These are phyloP conservation scores for Cryphonectria carpinicola DNA, from an alignment of 2,329 filamentous ascomycete species.

Conservation along the genomic window DNA sequence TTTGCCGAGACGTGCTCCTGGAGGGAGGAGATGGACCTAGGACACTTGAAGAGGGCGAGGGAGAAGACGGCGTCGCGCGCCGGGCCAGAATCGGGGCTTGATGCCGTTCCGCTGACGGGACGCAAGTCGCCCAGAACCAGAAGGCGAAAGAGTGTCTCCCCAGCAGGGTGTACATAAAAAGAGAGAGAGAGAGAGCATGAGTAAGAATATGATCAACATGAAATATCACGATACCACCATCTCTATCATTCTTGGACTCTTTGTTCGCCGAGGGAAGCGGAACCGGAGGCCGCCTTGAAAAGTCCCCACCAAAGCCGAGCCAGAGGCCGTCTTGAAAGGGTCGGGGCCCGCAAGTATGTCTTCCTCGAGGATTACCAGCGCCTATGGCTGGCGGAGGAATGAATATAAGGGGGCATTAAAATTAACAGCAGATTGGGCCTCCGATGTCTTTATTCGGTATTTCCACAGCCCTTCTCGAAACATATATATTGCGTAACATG, in stretches of 20 bases:
- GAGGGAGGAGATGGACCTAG: constrained; percentile 71
- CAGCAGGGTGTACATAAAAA: background rate
- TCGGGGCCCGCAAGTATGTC: background rate
- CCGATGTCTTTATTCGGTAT: background rate
- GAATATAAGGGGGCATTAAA: background rate
- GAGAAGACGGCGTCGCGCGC: constrained; percentile 20
- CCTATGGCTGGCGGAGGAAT: background rate
- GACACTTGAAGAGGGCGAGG: constrained; percentile 40
- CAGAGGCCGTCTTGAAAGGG: background rate
- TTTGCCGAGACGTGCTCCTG: constrained; percentile 80
- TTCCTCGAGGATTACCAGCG: background rate
- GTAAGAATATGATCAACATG: background rate
- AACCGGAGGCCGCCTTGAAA: background rate
- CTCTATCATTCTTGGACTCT: background rate
- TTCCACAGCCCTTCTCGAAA: too few species aligned
- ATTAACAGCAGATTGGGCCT: background rate
- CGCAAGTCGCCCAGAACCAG: constrained; percentile 9
- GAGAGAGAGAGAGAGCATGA: background rate
- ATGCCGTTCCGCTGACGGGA: background rate
- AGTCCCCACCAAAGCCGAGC: constrained; percentile 7
- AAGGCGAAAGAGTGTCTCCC: constrained; percentile 18
- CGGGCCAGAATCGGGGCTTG: background rate
- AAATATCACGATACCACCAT: background rate
- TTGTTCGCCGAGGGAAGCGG: background rate
- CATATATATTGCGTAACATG: background rate